A percentile compares a stretch with the other conserved stretches of the same genome.
Evolutionary conservation across 139 green algal genomes (phyloP).

Genomic region (Coelastrella sp.): DNA sequence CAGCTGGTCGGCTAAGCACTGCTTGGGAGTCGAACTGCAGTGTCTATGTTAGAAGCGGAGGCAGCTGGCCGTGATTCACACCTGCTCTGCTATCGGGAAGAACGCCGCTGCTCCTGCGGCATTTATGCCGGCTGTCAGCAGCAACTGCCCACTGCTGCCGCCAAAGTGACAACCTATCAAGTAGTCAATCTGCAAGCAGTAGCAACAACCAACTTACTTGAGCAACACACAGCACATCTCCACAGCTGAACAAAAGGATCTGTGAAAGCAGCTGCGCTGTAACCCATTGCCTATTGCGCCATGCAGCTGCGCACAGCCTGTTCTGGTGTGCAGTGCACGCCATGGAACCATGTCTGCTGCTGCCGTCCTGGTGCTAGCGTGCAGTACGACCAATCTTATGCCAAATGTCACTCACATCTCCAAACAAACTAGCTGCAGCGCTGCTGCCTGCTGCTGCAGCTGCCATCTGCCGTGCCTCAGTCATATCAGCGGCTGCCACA

Average conservation of each 20-base stretch:
- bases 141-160: constrained; percentile 51
- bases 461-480: constrained; percentile 53
- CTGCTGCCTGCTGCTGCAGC: constrained; percentile 46
- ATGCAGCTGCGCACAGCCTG: no score
- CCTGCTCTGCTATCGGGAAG: constrained; percentile 66
- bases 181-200: constrained; percentile 78
- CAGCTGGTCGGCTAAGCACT: no score
- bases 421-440: constrained; percentile 30
- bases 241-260: no score
- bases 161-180: constrained; percentile 76
- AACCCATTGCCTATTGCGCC: no score
- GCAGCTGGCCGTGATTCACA: no score
- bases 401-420: constrained; percentile 10
- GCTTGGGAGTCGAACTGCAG: no score
- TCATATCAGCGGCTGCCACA: constrained; percentile 64
- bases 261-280: no score
- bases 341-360: not conserved
- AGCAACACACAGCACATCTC: no score
- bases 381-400: not conserved
- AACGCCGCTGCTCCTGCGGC: constrained; percentile 67
- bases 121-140: constrained; percentile 72
- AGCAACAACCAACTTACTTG: no score
- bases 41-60: no score
- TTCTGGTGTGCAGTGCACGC: no score
- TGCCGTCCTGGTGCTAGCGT: not conserved